A percentile compares a stretch with the other conserved stretches of the same genome.
Evolutionary conservation across 176 grass and related monocot genomes (phyloP).

Genomic region (Metroxylon sagu): DNA sequence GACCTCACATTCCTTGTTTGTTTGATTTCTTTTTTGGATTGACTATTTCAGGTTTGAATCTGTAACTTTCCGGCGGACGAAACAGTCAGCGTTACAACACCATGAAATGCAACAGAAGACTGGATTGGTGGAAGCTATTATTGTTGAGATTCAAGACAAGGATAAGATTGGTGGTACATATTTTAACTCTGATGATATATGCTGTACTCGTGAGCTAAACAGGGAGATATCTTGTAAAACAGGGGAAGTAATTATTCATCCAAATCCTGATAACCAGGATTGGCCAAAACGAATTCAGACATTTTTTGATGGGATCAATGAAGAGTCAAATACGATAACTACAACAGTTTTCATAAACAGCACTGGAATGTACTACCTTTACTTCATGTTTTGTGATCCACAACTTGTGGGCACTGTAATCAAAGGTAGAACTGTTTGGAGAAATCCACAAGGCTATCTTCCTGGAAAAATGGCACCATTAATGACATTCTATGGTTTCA

Average conservation of each 20-base stretch:
- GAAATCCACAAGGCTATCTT: constrained; percentile 94
- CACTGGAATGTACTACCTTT: constrained; percentile 99
- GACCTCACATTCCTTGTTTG: no score
- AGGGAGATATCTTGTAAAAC: constrained; percentile 59
- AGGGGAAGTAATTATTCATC: constrained; percentile 89
- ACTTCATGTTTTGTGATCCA: constrained; percentile 97
- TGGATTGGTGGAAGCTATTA: constrained; percentile 89
- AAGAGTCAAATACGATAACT: constrained; percentile 58
- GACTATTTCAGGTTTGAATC: constrained; percentile 74
- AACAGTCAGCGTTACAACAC: constrained; percentile 49
- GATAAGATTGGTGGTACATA: constrained; percentile 90
- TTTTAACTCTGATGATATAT: constrained; percentile 83
- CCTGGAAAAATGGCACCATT: constrained; percentile 96
- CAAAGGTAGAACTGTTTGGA: constrained; percentile 86
- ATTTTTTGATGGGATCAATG: constrained; percentile 68
- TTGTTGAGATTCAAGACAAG: constrained; percentile 92
- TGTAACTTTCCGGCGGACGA: constrained; percentile 61
- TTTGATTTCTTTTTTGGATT: neutral
- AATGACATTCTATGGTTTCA: constrained; percentile 93
- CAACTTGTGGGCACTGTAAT: constrained; percentile 77
- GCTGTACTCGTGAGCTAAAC: constrained; percentile 70
- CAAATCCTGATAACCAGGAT: constrained; percentile 66
- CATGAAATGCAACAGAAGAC: constrained; percentile 91
- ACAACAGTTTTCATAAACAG: constrained; percentile 55
- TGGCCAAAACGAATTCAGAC: constrained; percentile 91